Base-by-base conservation (phyloP, 2,329 filamentous ascomycete species). In the Cladosporium halotolerans region DNA sequence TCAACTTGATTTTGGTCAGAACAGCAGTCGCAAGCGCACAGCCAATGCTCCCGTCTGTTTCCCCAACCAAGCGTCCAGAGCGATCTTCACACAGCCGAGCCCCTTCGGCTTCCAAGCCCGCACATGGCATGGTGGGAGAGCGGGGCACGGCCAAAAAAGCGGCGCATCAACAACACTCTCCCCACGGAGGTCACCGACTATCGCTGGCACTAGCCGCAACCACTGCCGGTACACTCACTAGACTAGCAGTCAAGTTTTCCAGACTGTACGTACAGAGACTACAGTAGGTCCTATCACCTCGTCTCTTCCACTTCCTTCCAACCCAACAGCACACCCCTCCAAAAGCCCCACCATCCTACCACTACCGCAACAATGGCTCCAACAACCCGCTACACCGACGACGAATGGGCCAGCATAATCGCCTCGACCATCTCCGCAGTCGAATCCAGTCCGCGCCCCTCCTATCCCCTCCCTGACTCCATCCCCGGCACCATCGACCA, bases 361-460 rank as follows among this genome's bases (percentile, higher is more conserved):
- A 44, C 36, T 9, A 36, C 28, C 19, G 9, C 34, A 42, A 28
- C 16, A 33, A 53, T 53, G 51, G 33, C 44, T 10, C 16, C 47
- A 13, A 72, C 70, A 8, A 70, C 68, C 53, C 65, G 71, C 51
- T 75, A 74, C 55, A 74, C 73, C n/a, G 70, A 75, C 55, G 61
- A 63, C 28, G 72, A 76, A 61, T 76, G 73, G 73, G 66, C 66
- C 28, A 60, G 60, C 45, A 70, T 74, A 53, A 72, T 76, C 54
- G 61, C 63, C 8, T 52, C 45, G 33, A 53, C 58, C 9, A 16
- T 64, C 4, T 45, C 52, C 18, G 53, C 60, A 4, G 34, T 48
- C 18, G 45, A 53, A 1, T 43, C 55, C 14, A 45, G 23, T 28
- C 3, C 38, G 1, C 53, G 40, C 4, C 40, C 47, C n/a, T 47